These are phyloP conservation scores for Melanogaster broomeanus DNA, from an alignment of 768 basidiomycete species.

Conservation along the genomic window DNA sequence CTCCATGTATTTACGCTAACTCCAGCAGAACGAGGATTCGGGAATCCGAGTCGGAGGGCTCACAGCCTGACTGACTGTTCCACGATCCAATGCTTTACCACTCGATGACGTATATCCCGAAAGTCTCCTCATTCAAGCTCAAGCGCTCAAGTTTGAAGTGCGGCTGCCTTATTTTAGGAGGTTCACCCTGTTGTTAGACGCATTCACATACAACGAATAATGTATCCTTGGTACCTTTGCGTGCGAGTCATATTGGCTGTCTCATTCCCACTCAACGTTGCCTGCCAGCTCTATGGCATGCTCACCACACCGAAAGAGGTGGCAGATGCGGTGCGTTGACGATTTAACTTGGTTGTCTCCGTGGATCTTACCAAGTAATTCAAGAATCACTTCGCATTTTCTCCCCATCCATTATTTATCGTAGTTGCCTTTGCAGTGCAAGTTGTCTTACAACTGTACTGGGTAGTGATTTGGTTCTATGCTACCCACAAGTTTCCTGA, in stretches of 20 bases:
- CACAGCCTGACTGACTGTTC: too few relatives aligned
- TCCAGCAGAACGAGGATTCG: too few relatives aligned
- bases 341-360: background rate
- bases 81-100: too few relatives aligned
- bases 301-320: constrained; percentile 29
- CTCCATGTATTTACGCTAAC: too few relatives aligned
- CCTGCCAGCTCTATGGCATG: constrained; percentile 30
- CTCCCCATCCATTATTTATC: constrained; percentile 33
- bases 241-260: constrained; percentile 25
- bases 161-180: too few relatives aligned
- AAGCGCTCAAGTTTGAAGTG: too few relatives aligned
- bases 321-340: constrained; percentile 29
- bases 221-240: too few relatives aligned
- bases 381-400: constrained; percentile 36
- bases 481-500: constrained; percentile 6
- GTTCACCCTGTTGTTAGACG: too few relatives aligned
- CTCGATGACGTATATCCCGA: too few relatives aligned
- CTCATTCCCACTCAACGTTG: constrained; percentile 30
- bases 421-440: constrained; percentile 33
- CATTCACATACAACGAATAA: too few relatives aligned
- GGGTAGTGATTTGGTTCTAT: constrained; percentile 31
- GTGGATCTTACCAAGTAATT: background rate
- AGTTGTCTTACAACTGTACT: constrained; percentile 25
- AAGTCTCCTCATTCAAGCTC: too few relatives aligned
- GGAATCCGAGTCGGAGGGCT: too few relatives aligned